Evolutionary conservation across 192 early-diverging fungal species (phyloP).

Genomic region (Backusella australiensis): DNA sequence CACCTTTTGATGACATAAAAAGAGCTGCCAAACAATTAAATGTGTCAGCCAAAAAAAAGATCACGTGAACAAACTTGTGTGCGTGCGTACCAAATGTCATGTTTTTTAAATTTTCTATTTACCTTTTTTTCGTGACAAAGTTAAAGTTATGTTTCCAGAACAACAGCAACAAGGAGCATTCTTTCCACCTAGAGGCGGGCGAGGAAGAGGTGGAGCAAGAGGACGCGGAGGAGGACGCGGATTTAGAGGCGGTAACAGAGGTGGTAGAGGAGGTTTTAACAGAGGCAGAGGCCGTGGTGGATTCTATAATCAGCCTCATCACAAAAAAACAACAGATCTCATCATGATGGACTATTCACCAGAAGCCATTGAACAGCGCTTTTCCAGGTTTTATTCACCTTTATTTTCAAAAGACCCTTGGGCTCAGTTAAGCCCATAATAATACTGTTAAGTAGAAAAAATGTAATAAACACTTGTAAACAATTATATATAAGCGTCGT

Average conservation of each 20-base stretch:
- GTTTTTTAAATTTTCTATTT: neutral
- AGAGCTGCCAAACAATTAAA: neutral
- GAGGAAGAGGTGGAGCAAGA: neutral
- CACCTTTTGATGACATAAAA: neutral
- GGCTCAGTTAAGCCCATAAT: neutral
- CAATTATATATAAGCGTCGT: neutral
- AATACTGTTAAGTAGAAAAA: neutral
- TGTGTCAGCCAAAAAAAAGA: neutral
- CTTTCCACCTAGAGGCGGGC: neutral
- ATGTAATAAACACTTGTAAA: neutral
- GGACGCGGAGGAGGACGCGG: neutral
- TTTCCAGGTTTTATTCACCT: conserved; percentile 2
- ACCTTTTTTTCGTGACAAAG: neutral
- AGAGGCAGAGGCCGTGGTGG: neutral
- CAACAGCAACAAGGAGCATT: neutral
- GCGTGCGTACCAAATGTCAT: neutral
- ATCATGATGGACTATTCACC: neutral
- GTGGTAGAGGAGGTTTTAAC: neutral
- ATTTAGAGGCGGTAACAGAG: neutral
- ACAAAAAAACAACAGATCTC: neutral
- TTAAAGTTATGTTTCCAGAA: neutral
- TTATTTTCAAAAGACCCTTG: neutral
- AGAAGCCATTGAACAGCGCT: neutral
- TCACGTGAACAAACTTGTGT: neutral
- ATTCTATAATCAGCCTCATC: neutral